phyloP scores from a whole-genome alignment of 208 protist genomes.

The Acanthamoeba healyi region DNA sequence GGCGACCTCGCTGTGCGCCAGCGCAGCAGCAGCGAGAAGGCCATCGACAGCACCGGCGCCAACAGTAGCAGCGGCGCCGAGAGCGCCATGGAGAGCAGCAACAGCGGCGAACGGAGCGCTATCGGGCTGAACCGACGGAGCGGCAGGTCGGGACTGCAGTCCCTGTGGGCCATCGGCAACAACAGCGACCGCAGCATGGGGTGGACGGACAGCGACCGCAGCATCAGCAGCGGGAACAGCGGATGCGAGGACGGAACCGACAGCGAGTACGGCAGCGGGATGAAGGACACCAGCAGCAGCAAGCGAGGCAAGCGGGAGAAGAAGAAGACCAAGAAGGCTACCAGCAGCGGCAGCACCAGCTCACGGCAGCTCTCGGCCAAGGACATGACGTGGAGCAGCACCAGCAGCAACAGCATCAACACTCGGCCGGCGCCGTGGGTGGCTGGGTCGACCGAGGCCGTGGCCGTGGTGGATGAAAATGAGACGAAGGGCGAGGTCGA shows the following conservation, averaged over 20 bases:
- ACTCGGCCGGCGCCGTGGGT: too few relatives aligned
- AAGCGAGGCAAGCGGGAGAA: not conserved
- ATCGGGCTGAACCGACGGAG: not conserved
- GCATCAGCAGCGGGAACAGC: slow-evolving; percentile 1
- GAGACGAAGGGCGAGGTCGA: not conserved
- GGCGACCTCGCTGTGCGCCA: not conserved
- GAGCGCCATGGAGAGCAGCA: not conserved
- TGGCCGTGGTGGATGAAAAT: not conserved
- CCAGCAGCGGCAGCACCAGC: not conserved
- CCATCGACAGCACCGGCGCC: not conserved
- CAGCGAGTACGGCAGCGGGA: not conserved
- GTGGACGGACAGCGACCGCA: slow-evolving; percentile 40
- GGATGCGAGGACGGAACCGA: not conserved
- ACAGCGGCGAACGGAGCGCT: not conserved
- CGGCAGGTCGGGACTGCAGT: not conserved
- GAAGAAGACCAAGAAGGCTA: not conserved
- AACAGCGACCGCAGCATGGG: slow-evolving; percentile 12
- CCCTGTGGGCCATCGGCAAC: not conserved
- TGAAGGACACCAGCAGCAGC: not conserved
- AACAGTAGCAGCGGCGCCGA: not conserved
- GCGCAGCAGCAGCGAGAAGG: not conserved
- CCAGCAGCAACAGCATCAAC: not conserved
- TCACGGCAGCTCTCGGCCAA: not conserved
- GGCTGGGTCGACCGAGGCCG: not conserved
- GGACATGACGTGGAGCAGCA: not conserved